These are phyloP conservation scores for Leccinum fibrillosum DNA, from an alignment of 768 basidiomycete genomes.

Conservation along the genomic window DNA sequence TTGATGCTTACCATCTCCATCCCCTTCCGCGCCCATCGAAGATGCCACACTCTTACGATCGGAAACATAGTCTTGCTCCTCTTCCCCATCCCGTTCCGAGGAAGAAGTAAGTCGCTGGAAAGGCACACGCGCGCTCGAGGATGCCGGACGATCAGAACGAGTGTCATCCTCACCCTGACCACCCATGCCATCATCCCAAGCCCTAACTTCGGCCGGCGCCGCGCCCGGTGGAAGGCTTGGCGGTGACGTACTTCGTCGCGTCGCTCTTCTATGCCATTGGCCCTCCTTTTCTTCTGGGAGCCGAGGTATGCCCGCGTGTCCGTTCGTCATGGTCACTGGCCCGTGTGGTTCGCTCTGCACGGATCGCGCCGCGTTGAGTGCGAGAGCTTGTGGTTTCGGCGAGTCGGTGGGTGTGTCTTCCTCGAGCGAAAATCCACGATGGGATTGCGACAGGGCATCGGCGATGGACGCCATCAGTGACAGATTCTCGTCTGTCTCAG, in stretches of 20 bases:
- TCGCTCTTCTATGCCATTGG: constrained; percentile 21
- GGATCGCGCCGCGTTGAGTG: not conserved
- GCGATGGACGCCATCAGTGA: constrained; percentile 40
- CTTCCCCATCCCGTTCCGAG: constrained; percentile 29
- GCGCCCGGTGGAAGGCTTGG: constrained; percentile 44
- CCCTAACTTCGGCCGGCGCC: constrained; percentile 35
- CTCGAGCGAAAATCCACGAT: constrained; percentile 25
- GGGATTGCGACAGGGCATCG: constrained; percentile 32
- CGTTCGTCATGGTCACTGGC: constrained; percentile 15
- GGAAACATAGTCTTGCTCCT: constrained; percentile 24
- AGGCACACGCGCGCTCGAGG: constrained; percentile 33
- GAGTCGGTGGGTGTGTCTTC: constrained; percentile 19
- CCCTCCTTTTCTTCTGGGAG: constrained; percentile 13
- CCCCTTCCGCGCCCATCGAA: not conserved
- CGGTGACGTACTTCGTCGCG: constrained; percentile 33
- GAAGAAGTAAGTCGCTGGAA: constrained; percentile 34
- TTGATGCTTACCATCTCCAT: constrained; percentile 13
- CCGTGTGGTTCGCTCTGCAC: constrained; percentile 19
- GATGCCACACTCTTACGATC: constrained; percentile 18
- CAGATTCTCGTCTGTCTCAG: constrained; percentile 22
- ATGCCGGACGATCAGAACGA: constrained; percentile 29
- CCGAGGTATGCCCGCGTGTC: constrained; percentile 6
- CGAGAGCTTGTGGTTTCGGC: constrained; percentile 35
- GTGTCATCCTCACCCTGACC: constrained; percentile 31
- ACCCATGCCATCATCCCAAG: constrained; percentile 35